Base-by-base conservation (phyloP, 805 yeast species). In the Pichia sporocuriosa region DNA sequence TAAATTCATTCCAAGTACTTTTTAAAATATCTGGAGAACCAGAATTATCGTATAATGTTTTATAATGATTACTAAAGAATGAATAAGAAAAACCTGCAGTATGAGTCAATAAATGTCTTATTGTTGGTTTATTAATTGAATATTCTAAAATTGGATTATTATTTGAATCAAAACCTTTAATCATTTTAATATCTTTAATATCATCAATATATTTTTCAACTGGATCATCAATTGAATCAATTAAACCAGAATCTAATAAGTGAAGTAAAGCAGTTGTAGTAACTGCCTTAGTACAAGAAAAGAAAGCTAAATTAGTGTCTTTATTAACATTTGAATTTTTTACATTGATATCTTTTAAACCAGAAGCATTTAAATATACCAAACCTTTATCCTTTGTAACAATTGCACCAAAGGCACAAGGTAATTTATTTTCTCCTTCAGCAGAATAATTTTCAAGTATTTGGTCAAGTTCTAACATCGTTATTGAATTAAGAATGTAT, bases 1-100 rank as follows among this genome's bases (percentile, higher is more conserved):
- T 31, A 25, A 31, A 37, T n/a, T 32, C 34, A n/a, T 31, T 33
- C 37, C 37, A 45, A 16, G 29, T 29, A 26, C 33, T 33, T 75
- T 74, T 24, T 6, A 41, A 6, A 21, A 41, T 41, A 28, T 41
- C 30, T 20, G 44, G 42, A n/a, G 21, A 19, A 8, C 27, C 32
- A 4, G 28, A 17, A 2, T 1, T 17, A 15, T 41, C 32, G 4
- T 12, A 22, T 9, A 37, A 32, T 20, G 28, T 22, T 12, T 13
- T 6, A 27, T 36, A 41, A 10, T 16, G 8, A 17, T 37, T 7
- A 32, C 37, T 41, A 25, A 36, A 41, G 25, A 41, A 41, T 5
- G 44, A 19, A 26, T 41, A 41, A 7, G 42, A 23, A 19, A 41
- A 41, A 3, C 44, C 44, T 7, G 44, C 6, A 13, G 44, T 28